Evolutionary conservation across 768 basidiomycete species (phyloP).

Genomic region (Trametes cingulata): DNA sequence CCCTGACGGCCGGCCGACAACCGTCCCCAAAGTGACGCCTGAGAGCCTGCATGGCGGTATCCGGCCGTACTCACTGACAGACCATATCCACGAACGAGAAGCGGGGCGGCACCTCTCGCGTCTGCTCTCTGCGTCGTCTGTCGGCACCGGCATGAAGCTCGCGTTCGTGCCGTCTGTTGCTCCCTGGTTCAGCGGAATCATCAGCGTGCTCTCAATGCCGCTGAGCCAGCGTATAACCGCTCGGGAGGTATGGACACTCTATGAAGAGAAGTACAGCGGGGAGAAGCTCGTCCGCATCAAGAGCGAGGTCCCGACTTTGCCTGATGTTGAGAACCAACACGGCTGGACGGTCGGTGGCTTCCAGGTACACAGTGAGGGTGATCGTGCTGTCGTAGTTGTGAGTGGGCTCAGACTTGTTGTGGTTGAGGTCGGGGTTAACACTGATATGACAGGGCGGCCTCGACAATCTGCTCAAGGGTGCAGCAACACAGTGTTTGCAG

Average conservation of each 20-base stretch:
- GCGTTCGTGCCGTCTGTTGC: slow-evolving; percentile 88
- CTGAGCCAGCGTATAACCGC: slow-evolving; percentile 68
- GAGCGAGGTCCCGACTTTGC: slow-evolving; percentile 70
- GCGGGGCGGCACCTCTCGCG: slow-evolving; percentile 79
- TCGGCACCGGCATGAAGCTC: slow-evolving; percentile 47
- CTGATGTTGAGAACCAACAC: slow-evolving; percentile 79
- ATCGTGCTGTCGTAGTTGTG: slow-evolving; percentile 92
- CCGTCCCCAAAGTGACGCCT: slow-evolving; percentile 78
- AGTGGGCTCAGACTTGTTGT: slow-evolving; percentile 33
- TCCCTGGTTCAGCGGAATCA: slow-evolving; percentile 96
- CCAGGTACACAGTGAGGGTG: slow-evolving; percentile 87
- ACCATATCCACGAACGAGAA: slow-evolving; percentile 99
- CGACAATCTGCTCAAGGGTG: slow-evolving; percentile 96
- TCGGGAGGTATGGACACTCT: slow-evolving; percentile 68
- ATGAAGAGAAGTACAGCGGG: slow-evolving; percentile 71
- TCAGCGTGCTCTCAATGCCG: slow-evolving; percentile 84
- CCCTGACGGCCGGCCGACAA: slow-evolving; percentile 68
- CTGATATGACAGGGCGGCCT: slow-evolving; percentile 70
- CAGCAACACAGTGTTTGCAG: slow-evolving; percentile 96
- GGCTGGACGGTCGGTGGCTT: slow-evolving; percentile 91
- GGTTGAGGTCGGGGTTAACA: background rate
- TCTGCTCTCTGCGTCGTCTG: slow-evolving; percentile 40
- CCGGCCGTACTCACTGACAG: slow-evolving; percentile 87
- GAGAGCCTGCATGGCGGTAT: slow-evolving; percentile 75
- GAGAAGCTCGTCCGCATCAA: slow-evolving; percentile 74